phyloP scores from a whole-genome alignment of 768 basidiomycete genomes.

The Megacollybia marginata region DNA sequence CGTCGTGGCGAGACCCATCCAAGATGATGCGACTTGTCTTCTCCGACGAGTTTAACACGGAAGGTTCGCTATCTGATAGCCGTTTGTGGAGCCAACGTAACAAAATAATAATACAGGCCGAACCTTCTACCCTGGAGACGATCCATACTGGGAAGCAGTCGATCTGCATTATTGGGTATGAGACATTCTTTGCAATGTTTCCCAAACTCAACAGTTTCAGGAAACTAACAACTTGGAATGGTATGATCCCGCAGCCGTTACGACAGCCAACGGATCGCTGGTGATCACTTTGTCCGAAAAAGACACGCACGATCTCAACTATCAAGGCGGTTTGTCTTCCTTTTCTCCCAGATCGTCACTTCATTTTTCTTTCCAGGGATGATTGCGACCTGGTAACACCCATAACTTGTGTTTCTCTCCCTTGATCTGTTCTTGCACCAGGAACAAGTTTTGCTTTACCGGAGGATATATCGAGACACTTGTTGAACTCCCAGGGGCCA shows the following conservation, averaged over 20 bases:
- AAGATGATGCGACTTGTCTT: constrained; percentile 52
- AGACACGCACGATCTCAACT: constrained; percentile 59
- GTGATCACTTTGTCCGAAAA: constrained; percentile 60
- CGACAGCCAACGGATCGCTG: constrained; percentile 63
- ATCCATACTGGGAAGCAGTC: constrained; percentile 79
- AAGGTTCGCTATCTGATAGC: constrained; percentile 31
- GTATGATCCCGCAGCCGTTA: constrained; percentile 77
- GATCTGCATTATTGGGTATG: constrained; percentile 74
- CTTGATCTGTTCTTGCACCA: constrained; percentile 31
- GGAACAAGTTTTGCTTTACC: constrained; percentile 90
- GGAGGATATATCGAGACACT: constrained; percentile 68
- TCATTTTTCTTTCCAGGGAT: constrained; percentile 14
- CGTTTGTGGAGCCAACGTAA: too few relatives aligned
- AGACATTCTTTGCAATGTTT: neutral
- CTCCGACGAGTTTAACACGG: constrained; percentile 75
- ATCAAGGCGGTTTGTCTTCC: constrained; percentile 47
- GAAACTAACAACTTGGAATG: constrained; percentile 74
- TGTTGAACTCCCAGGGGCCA: constrained; percentile 62
- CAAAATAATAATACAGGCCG: constrained; percentile 17
- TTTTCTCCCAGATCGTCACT: neutral
- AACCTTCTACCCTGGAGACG: constrained; percentile 74
- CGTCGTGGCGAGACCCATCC: constrained; percentile 4
- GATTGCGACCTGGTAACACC: constrained; percentile 13
- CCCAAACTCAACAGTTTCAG: constrained; percentile 20
- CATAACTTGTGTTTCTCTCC: neutral